Percentiles rank a stretch among this genome's conserved stretches.
phyloP scores from a whole-genome alignment of 768 basidiomycete genomes.

The Leccinum longicurvipes region DNA sequence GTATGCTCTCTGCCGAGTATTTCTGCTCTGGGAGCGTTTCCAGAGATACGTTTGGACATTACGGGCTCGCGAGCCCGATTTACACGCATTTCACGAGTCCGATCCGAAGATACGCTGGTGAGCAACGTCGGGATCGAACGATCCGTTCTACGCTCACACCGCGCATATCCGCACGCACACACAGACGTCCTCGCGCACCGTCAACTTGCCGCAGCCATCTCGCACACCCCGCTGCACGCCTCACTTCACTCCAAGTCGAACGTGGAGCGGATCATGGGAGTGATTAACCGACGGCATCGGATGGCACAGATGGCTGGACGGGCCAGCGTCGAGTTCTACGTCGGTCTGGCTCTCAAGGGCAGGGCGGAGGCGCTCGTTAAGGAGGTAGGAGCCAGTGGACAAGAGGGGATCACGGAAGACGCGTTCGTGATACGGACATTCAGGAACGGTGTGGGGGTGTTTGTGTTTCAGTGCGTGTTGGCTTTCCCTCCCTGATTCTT shows the following conservation, averaged over 20 bases:
- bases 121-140: not conserved
- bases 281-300: slow-evolving; percentile 88
- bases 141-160: not conserved
- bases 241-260: slow-evolving; percentile 84
- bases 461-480: slow-evolving; percentile 78
- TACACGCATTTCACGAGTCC: slow-evolving; percentile 99
- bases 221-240: slow-evolving; percentile 76
- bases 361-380: slow-evolving; percentile 41
- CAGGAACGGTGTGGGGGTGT: slow-evolving; percentile 94
- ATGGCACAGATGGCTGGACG: slow-evolving; percentile 98
- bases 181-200: slow-evolving; percentile 91
- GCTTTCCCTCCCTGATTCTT: not conserved
- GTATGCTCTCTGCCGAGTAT: slow-evolving; percentile 98
- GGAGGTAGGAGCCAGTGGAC: slow-evolving; percentile 22
- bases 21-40: slow-evolving; percentile 95
- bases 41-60: slow-evolving; percentile 91
- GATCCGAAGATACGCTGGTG: slow-evolving; percentile 92
- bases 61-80: slow-evolving; percentile 94
- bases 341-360: slow-evolving; percentile 84
- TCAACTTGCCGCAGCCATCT: slow-evolving; percentile 88
- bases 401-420: slow-evolving; percentile 59
- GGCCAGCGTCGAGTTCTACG: slow-evolving; percentile 97
- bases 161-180: no score
- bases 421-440: slow-evolving; percentile 94
- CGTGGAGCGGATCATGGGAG: slow-evolving; percentile 81